Evolutionary conservation across 2,329 filamentous ascomycete species (phyloP), one percentile per base, ranked within the genome.

Genomic region (Fusarium incarnatum): DNA sequence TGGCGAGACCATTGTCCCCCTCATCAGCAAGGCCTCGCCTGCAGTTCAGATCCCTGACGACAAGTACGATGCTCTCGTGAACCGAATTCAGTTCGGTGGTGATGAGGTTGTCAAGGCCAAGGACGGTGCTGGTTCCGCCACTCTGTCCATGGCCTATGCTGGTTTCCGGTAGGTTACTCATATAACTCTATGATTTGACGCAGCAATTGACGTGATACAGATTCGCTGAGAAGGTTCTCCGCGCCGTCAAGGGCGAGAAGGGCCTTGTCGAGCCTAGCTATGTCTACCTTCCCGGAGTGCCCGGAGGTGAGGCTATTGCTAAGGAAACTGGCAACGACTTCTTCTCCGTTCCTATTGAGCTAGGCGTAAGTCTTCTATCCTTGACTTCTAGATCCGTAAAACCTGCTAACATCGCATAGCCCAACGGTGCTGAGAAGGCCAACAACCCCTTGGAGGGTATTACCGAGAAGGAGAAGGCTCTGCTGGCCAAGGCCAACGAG

Each of bases 81-180:
- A 98, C 84, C 94, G 96, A 85, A 93, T 98, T 61, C 96, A 99
- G 83, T 98, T 98, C 76, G 96, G 96, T 81, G 96, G 96, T 86
- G 96, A 99, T 76, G 94, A 97, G 85, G 94, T 97, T 70, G 94
- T 97, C 81, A 91, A 95, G 87, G 94, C 94, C 80, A 97, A 97
- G 89, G 92, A 96, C 73, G 94, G 94, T 77, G 90, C 91, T 79
- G 94, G 94, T 72, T 97, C 93, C 67, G 94, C 94, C 73, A 97
- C 94, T 64, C 88, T 97, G 57, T 97, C 94, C 76, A 97, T 97
- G 94, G 94, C 94, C 67, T 97, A 94, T 80, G 96, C 96, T 74
- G 96, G 96, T 74, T 98, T 91, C 89, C 92, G 94, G 92, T 94
- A 83, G 62, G 42, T 42, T 46, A 13, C 22, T 10, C 48, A 55